Base-by-base conservation (phyloP, 2,329 filamentous ascomycete genomes). In the Amauroascus niger region DNA sequence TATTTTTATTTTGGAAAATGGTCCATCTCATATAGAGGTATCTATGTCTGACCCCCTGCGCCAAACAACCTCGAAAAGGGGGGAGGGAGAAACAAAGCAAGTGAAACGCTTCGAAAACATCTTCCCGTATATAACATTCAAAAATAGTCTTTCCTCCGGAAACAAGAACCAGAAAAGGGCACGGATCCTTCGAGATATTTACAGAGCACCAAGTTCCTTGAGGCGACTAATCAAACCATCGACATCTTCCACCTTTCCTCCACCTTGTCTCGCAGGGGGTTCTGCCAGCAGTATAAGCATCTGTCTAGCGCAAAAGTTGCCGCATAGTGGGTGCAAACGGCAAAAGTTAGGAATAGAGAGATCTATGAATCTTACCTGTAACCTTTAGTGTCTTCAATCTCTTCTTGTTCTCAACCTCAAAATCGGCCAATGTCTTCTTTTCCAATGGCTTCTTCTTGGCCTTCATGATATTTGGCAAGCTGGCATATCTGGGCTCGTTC, bases 381-480 rank as follows among this genome's bases (percentile, higher is more conserved):
- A 98, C 90, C 79, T 93, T 93, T 63, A 97, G 65, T 52, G 88
- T 87, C 82, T 93, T 95, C 69, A 98, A 72, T 64, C 90, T 79
- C 72, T 79, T 83, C 69, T 79, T 78, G 50, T 80, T 80, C 63
- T 89, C 83, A 41, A 95, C 73, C 1, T 87, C 88, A 69, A 87
- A 86, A 67, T 98, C 93, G 54, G 76, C 79, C 69, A 96, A 70
- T 60, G 80, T 88, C 79, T 88, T 86, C 85, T 96, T 97, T 65
- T 93, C 88, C 63, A 98, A 67, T 66, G 87, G 87, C 86, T 98
- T 98, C 87, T 97, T 98, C 86, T 98, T 98, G 51, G 93, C 93
- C 84, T 97, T 98, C 93, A 98, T 98, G 61, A 98, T 97, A 69
- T 97, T 97, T 49, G 90, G 91, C 80, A 98, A 71, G 71, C 83